phyloP scores from a whole-genome alignment of 2,329 filamentous ascomycete species.

The Neospermospora avenae region DNA sequence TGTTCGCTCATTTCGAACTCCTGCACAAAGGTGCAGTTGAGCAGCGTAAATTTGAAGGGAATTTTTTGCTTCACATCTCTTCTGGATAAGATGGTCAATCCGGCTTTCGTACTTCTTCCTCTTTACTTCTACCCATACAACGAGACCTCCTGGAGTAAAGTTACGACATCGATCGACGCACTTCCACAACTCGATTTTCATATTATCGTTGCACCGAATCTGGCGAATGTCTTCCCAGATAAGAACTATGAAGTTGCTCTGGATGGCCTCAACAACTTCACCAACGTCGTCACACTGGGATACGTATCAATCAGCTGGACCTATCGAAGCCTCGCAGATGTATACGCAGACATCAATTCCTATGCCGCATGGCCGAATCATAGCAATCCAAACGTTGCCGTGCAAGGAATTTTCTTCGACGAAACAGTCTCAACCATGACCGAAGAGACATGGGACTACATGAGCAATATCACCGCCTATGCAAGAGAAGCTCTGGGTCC shows the following conservation, averaged over 20 bases:
- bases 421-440: slow-evolving; percentile 15
- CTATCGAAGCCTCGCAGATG: slow-evolving; percentile 30
- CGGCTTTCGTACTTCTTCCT: slow-evolving; percentile 24
- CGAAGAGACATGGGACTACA: slow-evolving; percentile 18
- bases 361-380: slow-evolving; percentile 38
- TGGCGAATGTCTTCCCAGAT: slow-evolving; percentile 22
- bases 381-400: slow-evolving; percentile 18
- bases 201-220: slow-evolving; percentile 24
- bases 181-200: slow-evolving; percentile 25
- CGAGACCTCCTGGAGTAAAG: slow-evolving; percentile 22
- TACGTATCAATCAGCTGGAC: slow-evolving; percentile 41
- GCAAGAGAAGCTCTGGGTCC: slow-evolving; percentile 20
- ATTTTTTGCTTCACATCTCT: not conserved
- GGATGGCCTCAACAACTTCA: slow-evolving; percentile 20
- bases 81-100: slow-evolving; percentile 20
- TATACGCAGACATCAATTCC: slow-evolving; percentile 37
- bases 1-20: not conserved
- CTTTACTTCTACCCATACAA: slow-evolving; percentile 28
- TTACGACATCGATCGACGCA: slow-evolving; percentile 18
- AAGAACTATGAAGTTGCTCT: slow-evolving; percentile 24
- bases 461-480: slow-evolving; percentile 20
- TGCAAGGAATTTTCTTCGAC: slow-evolving; percentile 29
- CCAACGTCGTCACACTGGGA: slow-evolving; percentile 38
- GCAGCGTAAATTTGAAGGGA: not conserved
- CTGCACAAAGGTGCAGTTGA: not conserved